Evolutionary conservation across 495 filamentous ascomycete genomes (phyloP).

Genomic region (Achaetomiella virescens): DNA sequence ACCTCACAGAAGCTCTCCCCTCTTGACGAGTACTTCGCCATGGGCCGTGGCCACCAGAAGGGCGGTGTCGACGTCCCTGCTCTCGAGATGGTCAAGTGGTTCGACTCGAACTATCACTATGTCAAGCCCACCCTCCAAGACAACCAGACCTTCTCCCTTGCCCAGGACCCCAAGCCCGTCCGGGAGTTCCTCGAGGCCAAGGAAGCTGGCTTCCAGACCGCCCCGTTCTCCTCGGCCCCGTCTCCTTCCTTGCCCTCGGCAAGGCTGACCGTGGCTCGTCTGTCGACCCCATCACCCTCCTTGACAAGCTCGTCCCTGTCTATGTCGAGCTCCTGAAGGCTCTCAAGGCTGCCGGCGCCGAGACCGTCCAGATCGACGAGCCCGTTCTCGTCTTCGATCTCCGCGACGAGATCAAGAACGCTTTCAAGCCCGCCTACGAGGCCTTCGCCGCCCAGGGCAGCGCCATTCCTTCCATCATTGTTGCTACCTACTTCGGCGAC

Average conservation of each 20-base stretch:
- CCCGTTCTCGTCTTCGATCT: conserved; percentile 93
- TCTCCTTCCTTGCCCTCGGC: conserved; percentile 91
- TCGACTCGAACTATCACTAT: conserved; percentile 99
- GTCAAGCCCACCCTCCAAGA: conserved; percentile 97
- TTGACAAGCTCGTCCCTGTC: conserved; percentile 83
- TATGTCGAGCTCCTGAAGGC: conserved; percentile 84
- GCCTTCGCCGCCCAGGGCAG: conserved; percentile 68
- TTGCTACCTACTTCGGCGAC: conserved; percentile 98
- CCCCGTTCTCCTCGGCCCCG: conserved; percentile 89
- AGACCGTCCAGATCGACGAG: conserved; percentile 96
- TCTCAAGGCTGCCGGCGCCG: conserved; percentile 92
- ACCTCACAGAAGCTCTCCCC: conserved; percentile 73
- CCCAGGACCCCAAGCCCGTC: conserved; percentile 83
- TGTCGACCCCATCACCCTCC: conserved; percentile 85
- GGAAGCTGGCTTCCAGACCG: conserved; percentile 89
- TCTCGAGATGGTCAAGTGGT: conserved; percentile 99
- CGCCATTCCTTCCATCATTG: conserved; percentile 71
- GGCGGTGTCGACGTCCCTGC: conserved; percentile 84
- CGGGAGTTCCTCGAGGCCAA: conserved; percentile 93
- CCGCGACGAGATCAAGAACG: conserved; percentile 76
- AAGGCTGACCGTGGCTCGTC: conserved; percentile 94
- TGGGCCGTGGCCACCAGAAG: conserved; percentile 97
- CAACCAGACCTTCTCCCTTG: conserved; percentile 89
- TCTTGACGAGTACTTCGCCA: conserved; percentile 97
- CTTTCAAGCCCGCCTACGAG: conserved; percentile 97